phyloP scores from a whole-genome alignment of 1,284 basidiomycete species.

The Wallemia ichthyophaga region DNA sequence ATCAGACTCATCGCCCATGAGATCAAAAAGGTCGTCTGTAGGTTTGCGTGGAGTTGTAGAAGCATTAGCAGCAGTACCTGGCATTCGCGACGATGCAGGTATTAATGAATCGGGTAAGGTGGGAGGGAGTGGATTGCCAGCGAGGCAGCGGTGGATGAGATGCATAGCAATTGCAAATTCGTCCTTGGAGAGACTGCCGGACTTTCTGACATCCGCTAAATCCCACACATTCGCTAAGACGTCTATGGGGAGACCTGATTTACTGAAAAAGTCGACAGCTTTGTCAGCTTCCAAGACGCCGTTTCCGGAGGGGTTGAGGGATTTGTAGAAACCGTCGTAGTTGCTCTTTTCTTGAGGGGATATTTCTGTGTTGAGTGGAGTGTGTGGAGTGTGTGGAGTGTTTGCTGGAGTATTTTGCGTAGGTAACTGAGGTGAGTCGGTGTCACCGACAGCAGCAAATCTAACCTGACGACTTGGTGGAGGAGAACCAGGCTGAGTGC shows the following conservation, averaged over 20 bases:
- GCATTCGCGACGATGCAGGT: conserved; percentile 56
- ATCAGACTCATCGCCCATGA: conserved; percentile 14
- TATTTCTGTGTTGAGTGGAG: conserved; percentile 38
- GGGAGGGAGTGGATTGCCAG: conserved; percentile 50
- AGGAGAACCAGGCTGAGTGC: conserved; percentile 20
- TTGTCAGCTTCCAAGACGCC: conserved; percentile 76
- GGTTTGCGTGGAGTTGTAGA: conserved; percentile 5
- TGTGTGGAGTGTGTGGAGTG: no score
- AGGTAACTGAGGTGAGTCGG: background rate
- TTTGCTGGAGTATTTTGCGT: background rate
- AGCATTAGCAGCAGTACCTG: no score
- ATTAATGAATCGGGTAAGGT: conserved; percentile 40
- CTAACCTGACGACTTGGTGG: conserved; percentile 1
- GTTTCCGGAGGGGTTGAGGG: conserved; percentile 39
- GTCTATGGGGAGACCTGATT: conserved; percentile 59
- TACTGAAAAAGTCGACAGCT: conserved; percentile 84
- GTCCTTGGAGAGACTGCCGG: conserved; percentile 61
- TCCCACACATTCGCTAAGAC: conserved; percentile 34
- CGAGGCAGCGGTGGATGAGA: conserved; percentile 62
- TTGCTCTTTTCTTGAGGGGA: conserved; percentile 47
- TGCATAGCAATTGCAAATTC: conserved; percentile 93
- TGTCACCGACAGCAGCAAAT: background rate
- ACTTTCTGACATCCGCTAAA: conserved; percentile 63
- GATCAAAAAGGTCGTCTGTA: conserved; percentile 9
- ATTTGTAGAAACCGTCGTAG: conserved; percentile 54